These are phyloP conservation scores for Yamadazyma oceani DNA, from an alignment of 1,139 yeast genomes.

Conservation along the genomic window DNA sequence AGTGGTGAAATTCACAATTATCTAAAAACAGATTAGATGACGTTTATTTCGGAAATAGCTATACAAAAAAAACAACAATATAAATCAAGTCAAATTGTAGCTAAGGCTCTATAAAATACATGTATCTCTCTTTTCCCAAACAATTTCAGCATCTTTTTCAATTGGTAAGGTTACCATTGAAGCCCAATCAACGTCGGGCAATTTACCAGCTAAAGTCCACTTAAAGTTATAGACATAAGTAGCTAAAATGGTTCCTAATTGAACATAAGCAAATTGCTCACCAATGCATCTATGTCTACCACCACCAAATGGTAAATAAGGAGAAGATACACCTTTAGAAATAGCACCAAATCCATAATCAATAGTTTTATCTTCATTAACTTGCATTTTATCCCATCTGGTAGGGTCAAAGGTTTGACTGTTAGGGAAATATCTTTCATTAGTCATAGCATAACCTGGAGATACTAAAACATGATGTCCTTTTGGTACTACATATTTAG, in stretches of 20 bases:
- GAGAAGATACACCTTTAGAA: slow-evolving; percentile 92
- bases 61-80: neutral
- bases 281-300: slow-evolving; percentile 99
- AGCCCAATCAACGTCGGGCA: slow-evolving; percentile 82
- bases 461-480: slow-evolving; percentile 90
- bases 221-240: slow-evolving; percentile 73
- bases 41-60: too few relatives aligned
- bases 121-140: slow-evolving; percentile 66
- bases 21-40: too few relatives aligned
- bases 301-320: slow-evolving; percentile 97
- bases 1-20: too few relatives aligned
- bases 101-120: slow-evolving; percentile 21
- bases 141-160: slow-evolving; percentile 68
- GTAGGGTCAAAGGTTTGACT: slow-evolving; percentile 74
- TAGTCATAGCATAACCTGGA: slow-evolving; percentile 87
- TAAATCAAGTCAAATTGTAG: neutral
- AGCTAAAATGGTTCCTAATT: slow-evolving; percentile 82
- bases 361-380: slow-evolving; percentile 55
- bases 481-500: slow-evolving; percentile 78
- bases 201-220: slow-evolving; percentile 68
- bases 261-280: slow-evolving; percentile 96
- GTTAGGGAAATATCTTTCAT: slow-evolving; percentile 74
- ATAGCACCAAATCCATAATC: slow-evolving; percentile 97
- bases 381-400: slow-evolving; percentile 71
- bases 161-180: slow-evolving; percentile 93